Evolutionary conservation across 352 stramenopile species (phyloP).

Genomic region (Pythium scleroteichum): DNA sequence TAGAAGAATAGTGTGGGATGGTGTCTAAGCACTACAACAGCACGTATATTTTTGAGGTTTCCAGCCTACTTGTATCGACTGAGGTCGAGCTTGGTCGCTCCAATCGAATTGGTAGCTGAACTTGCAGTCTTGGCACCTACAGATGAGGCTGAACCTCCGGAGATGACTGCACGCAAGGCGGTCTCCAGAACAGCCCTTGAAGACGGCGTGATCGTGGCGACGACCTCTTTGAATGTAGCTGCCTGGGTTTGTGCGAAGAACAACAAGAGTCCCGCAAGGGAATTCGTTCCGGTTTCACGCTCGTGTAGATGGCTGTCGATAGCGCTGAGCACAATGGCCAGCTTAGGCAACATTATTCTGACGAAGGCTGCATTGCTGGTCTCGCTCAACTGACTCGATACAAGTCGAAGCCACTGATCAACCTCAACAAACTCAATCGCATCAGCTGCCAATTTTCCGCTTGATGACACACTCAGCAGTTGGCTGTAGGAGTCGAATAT

Average conservation of each 20-base stretch:
- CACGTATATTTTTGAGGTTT: too few species aligned
- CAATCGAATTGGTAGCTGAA: neutral
- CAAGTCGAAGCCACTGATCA: constrained; percentile 47
- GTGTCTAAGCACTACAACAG: too few species aligned
- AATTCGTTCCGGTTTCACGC: neutral
- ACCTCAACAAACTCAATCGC: constrained; percentile 39
- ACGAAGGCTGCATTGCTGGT: constrained; percentile 51
- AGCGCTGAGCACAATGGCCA: constrained; percentile 37
- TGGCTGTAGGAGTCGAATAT: constrained; percentile 11
- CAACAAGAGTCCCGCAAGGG: constrained; percentile 19
- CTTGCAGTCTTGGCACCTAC: neutral
- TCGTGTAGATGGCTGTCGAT: constrained; percentile 2
- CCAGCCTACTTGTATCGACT: constrained; percentile 26
- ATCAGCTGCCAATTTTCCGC: neutral
- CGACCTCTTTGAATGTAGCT: constrained; percentile 28
- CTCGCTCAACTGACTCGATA: constrained; percentile 53
- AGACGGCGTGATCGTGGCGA: constrained; percentile 20
- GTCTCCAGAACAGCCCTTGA: constrained; percentile 24
- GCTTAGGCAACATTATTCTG: constrained; percentile 53
- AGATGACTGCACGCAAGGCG: constrained; percentile 19
- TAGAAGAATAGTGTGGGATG: too few species aligned
- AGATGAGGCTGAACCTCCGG: neutral
- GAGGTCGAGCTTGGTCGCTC: constrained; percentile 24
- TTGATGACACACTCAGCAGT: too few species aligned
- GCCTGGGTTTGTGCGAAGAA: constrained; percentile 28